Conservation (phyloP, 1,284 basidiomycete genomes). For the Ganoderma sp. region DNA sequence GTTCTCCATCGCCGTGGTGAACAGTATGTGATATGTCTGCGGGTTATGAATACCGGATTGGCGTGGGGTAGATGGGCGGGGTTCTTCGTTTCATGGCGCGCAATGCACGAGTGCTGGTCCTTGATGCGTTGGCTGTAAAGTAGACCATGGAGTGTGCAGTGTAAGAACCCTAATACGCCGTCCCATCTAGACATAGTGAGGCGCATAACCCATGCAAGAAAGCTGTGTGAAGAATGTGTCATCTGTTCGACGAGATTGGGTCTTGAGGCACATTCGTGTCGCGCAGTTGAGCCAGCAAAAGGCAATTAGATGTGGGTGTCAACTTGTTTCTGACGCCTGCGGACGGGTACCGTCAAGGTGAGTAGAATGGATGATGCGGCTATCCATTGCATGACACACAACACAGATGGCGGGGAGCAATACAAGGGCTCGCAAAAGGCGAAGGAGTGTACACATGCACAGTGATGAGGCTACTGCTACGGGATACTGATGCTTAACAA, state of each 20-base stretch:
- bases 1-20: slow-evolving; percentile 54
- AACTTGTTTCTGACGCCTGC: background rate
- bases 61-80: background rate
- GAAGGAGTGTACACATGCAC: slow-evolving; percentile 31
- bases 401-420: slow-evolving; percentile 23
- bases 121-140: background rate
- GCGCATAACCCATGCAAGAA: background rate
- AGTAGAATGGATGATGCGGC: slow-evolving; percentile 29
- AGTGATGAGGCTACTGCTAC: slow-evolving; percentile 32
- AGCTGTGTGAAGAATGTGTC: background rate
- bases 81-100: background rate
- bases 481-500: slow-evolving; percentile 34
- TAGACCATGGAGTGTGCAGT: background rate
- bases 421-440: slow-evolving; percentile 31
- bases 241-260: background rate
- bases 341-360: slow-evolving; percentile 8
- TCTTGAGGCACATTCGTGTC: too few species aligned
- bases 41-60: background rate
- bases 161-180: slow-evolving; percentile 14
- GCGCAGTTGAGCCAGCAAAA: background rate
- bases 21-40: slow-evolving; percentile 48
- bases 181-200: background rate
- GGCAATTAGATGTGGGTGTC: background rate
- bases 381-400: slow-evolving; percentile 31
- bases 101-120: background rate